phyloP scores from a whole-genome alignment of 805 yeast species.

The Metschnikowia reukaufii region DNA sequence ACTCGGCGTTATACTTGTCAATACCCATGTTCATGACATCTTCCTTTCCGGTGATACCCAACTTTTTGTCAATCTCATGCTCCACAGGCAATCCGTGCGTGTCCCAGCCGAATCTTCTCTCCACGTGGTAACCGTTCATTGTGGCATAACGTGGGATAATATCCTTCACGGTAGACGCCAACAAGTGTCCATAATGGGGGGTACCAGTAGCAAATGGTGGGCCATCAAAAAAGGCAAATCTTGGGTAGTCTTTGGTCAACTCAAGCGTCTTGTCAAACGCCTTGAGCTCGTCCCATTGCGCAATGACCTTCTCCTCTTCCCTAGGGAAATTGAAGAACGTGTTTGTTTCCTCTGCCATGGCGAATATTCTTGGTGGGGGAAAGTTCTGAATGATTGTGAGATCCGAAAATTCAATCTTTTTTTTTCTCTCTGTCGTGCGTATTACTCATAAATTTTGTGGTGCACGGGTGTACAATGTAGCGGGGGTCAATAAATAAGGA shows the following conservation, averaged over 20 bases:
- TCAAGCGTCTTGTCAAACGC: constrained; percentile 90
- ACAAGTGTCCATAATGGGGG: constrained; percentile 97
- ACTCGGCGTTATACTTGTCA: constrained; percentile 89
- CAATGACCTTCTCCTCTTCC: constrained; percentile 82
- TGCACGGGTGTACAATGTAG: constrained; percentile 13
- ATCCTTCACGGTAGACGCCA: constrained; percentile 96
- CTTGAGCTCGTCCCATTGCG: constrained; percentile 84
- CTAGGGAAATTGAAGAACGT: constrained; percentile 69
- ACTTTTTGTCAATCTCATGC: constrained; percentile 96
- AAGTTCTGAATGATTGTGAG: background rate
- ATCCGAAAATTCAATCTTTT: background rate
- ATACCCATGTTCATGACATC: constrained; percentile 95
- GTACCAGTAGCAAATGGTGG: constrained; percentile 99
- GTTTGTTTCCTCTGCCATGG: constrained; percentile 21
- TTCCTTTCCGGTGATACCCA: constrained; percentile 88
- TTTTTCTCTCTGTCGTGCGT: background rate
- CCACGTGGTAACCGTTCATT: constrained; percentile 95
- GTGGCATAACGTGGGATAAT: constrained; percentile 97
- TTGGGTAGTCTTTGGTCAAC: constrained; percentile 80
- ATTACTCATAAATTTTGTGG: constrained; percentile 7
- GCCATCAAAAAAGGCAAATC: constrained; percentile 94
- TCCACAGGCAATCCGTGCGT: constrained; percentile 99
- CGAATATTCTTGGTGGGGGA: background rate
- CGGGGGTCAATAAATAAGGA: background rate
- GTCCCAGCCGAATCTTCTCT: constrained; percentile 99